Base-by-base conservation (phyloP, 306 rosid genomes). In the Sicyos baderoa region DNA sequence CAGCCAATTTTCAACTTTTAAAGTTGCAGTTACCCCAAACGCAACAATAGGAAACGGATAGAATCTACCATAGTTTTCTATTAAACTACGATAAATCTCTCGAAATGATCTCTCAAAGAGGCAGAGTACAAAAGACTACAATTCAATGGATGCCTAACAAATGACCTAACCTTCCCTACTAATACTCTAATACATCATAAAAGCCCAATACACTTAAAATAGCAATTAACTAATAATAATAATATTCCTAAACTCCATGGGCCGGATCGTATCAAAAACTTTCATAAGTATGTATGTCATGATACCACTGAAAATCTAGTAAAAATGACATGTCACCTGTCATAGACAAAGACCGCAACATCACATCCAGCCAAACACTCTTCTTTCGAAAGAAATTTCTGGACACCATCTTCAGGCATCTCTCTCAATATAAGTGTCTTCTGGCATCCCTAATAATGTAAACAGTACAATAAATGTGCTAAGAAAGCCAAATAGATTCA, bases 281-380 rank as follows among this genome's bases (percentile, higher is more conserved):
- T 18, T 18, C 51, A 18, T 40, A 21, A 12, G 45, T 12, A 29
- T 59, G 6, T 65, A 50, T 60, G 29, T 40, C 47, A 19, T 61
- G 35, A 14, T 22, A 64, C 49, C 40, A 59, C 19, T 47, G 11
- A 25, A 18, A 32, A 40, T 17, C 61, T 23, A 40, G 7, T 13
- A 47, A 45, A 71, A 68, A 2, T 71, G 68, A 22, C 29, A 37
- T 10, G 55, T 57, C 80, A 93, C 98, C 93, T 78, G 83, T 89
- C 96, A 78, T 84, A 85, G 75, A 93, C 94, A 67, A 93, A 93
- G 73, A 86, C 84, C 77, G 97, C 97, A 58, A 86, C 97, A 74
- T 93, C 98, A 69, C 94, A 93, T 21, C 83, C 81, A 56, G 96
- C 94, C 80, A 93, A 86, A 85, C 70, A 89, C 71, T 90, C 90